Base-by-base conservation (phyloP, 345 rosid genomes). In the Iberis pinnata region DNA sequence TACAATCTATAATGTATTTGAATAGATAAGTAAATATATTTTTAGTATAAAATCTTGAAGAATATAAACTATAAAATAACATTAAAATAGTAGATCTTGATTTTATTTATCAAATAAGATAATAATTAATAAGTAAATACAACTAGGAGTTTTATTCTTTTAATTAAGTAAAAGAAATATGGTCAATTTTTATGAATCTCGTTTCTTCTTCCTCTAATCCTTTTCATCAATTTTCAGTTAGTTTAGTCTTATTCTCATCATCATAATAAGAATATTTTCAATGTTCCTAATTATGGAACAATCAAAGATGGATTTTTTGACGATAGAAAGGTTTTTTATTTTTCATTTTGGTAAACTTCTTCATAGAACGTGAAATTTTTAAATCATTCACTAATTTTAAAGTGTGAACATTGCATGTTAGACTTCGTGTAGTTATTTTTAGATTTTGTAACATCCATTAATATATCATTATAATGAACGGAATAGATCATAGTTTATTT, bases 251-350 rank as follows among this genome's bases (percentile, higher is more conserved):
- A 12, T 43, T 3, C 24, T 20, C 22, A 4, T 27, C 2, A 37
- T 45, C 0, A 8, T 3, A 33, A 44, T 10, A 17, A 26, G 3
- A 41, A 26, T 3, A 19, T 1, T 13, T 69, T 68, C 36, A 62
- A 65, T 49, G 70, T 71, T n/a, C 35, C 65, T 22, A 15, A 65
- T 22, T 65, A 56, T 18, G 78, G 81, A 48, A 78, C 76, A 35
- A 47, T 51, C 3, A 74, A 76, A 12, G 55, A 76, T 59, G 78
- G 72, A 13, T 31, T 2, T 16, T 15, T 46, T 0, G 76, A 73
- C 41, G 81, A 68, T 42, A 65, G 74, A 14, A 46, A 70, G 70
- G 78, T 73, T 24, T 25, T 0, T 17, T 42, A n/a, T n/a, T 29
- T n/a, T 62, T 24, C 6, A 22, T 22, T 22, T 35, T 4, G 2